Base-by-base conservation (phyloP, 768 basidiomycete species). In the Rhizopogon vinicolor region DNA sequence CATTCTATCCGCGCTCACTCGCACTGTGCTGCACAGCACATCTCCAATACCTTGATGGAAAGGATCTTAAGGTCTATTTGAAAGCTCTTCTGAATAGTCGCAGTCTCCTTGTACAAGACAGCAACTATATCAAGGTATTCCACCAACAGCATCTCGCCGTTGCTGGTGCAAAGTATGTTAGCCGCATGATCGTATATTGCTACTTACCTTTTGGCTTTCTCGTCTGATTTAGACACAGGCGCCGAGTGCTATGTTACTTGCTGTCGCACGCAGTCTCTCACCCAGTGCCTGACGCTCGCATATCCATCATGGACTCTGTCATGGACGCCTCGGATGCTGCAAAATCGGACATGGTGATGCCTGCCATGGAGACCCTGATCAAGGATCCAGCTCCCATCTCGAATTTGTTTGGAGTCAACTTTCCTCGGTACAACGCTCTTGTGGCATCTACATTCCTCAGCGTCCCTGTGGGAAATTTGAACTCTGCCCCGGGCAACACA, bases 211-310 rank as follows among this genome's bases (percentile, higher is more conserved):
- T 44, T 8, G 61, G 44, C 29, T 19, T 51, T 54, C 19, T 44
- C 18, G 7, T 22, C 25, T 29, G 55, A 28, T 54, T 6, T 41
- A 92, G 91, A 53, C 85, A 86, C 68, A 90, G 84, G 64, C 80
- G 81, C 57, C 80, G 85, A 12, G 72, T 94, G 42, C 63, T 91
- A 41, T 91, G 87, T 64, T 93, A 81, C 68, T 68, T 97, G 0
- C 72, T 91, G 6, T 94, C 94, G 1, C 95, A 98, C 66, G 75
- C 88, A 59, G 77, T 79, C 45, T 79, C 82, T 4, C 79, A 88
- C 59, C 69, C 75, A 2, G 64, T 80, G 3, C 68, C 79, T 2
- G 55, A 62, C 1, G 76, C 80, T 16, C 82, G 85, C 57, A 64
- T 81, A 10, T 64, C 72, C 10, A 69, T 98, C 0, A 74, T 98